Evolutionary conservation across 306 rosid species (phyloP), one percentile per base, ranked within the genome.

Genomic region (Trifolium fragiferum): DNA sequence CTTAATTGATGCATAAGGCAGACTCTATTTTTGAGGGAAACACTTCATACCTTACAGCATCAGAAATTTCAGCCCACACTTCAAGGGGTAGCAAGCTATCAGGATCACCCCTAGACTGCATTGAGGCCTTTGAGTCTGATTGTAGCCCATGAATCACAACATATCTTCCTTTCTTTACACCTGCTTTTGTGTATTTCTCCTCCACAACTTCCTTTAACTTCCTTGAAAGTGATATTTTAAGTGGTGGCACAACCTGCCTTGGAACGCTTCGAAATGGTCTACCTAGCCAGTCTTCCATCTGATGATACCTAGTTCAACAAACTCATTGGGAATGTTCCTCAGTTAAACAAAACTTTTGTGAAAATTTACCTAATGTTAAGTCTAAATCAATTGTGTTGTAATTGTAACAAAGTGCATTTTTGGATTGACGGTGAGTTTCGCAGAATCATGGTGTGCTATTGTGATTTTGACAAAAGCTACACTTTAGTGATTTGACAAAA

Each of bases 241-340:
- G 91, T 0, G 94, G 96, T 3, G 83, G 87, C 81, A 93, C 69
- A 2, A 64, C 64, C 1, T 87, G 86, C 69, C 88, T 70, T 2
- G 93, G 98, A 81, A 93, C 90, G 6, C 63, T 81, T 38, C 92
- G 81, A 63, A 80, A 80, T 4, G 98, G 96, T 65, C 70, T 86
- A 74, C 94, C 97, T 74, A 91, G 76, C 98, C 98, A 93, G 18
- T 93, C 97, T 74, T 70, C 83, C 98, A 91, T 93, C 85, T 89
- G 87, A 80, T 91, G 89, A 74, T 91, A 93, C 98, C 98, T 89
- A 70, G 41, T 69, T 40, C 53, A 75, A 5, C 59, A 79, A 83
- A 82, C 61, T 73, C 82, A 57, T 67, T 14, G 50, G 8, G 74
- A 86, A 73, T 47, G 15, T 37, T 78, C 61, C 51, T 51, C 49